phyloP scores from a whole-genome alignment of 2,329 filamentous ascomycete species.

The Talaromyces sp. region DNA sequence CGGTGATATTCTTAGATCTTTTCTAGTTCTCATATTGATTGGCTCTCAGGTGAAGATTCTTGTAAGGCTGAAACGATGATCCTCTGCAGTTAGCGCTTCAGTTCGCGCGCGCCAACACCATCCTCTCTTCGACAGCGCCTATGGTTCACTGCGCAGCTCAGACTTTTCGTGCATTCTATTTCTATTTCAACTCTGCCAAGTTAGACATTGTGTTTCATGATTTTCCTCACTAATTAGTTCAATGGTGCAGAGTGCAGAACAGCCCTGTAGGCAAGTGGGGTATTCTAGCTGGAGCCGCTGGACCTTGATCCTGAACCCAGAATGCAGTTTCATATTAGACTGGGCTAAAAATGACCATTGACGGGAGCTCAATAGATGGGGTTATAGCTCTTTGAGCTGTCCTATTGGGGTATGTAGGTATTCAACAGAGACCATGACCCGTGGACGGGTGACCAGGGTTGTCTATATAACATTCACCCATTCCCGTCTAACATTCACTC shows the following conservation, averaged over 20 bases:
- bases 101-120: conserved; percentile 24
- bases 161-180: too few species aligned
- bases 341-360: conserved; percentile 16
- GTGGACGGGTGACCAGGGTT: too few species aligned
- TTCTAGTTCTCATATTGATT: conserved; percentile 13
- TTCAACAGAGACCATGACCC: too few species aligned
- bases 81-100: not conserved
- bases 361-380: not conserved
- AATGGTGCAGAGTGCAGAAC: not conserved
- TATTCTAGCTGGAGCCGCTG: conserved; percentile 10
- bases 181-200: not conserved
- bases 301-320: not conserved
- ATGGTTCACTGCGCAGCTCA: not conserved
- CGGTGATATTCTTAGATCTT: not conserved
- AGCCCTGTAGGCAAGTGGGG: conserved; percentile 10
- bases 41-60: conserved; percentile 9
- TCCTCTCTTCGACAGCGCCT: not conserved
- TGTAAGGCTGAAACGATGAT: conserved; percentile 15
- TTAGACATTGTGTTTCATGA: not conserved
- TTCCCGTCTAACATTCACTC: not conserved
- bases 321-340: conserved; percentile 19
- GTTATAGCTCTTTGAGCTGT: too few species aligned
- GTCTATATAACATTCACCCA: conserved; percentile 16
- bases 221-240: not conserved
- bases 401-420: too few species aligned